phyloP scores from a whole-genome alignment of 768 basidiomycete genomes.

The Tylopilus sp. region DNA sequence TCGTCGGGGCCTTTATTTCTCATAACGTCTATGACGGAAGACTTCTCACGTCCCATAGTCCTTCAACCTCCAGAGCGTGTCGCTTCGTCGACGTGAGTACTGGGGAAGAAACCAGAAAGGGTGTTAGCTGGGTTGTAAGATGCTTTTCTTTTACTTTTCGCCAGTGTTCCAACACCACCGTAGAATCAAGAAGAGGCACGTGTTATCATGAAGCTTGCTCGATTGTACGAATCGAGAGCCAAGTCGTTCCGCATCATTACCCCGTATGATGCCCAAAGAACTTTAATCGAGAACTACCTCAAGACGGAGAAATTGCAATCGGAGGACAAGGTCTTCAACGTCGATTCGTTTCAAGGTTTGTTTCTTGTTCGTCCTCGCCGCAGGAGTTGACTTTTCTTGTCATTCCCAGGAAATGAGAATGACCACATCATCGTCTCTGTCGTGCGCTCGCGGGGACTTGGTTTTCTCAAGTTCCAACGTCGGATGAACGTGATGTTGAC shows the following conservation, averaged over 20 bases:
- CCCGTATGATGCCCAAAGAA: constrained; percentile 74
- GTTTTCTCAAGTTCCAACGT: constrained; percentile 60
- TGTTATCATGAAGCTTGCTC: constrained; percentile 52
- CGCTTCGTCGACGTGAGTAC: constrained; percentile 37
- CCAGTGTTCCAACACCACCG: constrained; percentile 6
- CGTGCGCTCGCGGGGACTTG: constrained; percentile 54
- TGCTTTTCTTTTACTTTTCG: background rate
- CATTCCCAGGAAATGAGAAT: constrained; percentile 67
- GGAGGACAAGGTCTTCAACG: constrained; percentile 69
- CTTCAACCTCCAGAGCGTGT: constrained; percentile 33
- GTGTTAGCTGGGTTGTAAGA: constrained; percentile 37
- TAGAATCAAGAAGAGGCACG: constrained; percentile 61
- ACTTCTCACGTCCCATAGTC: constrained; percentile 54
- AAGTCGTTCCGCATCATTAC: constrained; percentile 66
- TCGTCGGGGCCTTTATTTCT: constrained; percentile 72
- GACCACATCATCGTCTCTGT: constrained; percentile 70
- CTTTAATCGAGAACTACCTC: constrained; percentile 52
- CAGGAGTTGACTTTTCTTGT: constrained; percentile 10
- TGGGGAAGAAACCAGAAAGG: constrained; percentile 28
- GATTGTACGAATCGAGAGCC: constrained; percentile 41
- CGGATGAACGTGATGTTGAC: constrained; percentile 86
- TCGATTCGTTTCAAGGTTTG: constrained; percentile 79
- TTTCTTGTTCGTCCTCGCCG: background rate
- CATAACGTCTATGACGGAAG: constrained; percentile 53
- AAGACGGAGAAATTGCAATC: constrained; percentile 44